Percentiles rank a stretch among this genome's conserved stretches.
phyloP scores from a whole-genome alignment of 257 asterid genomes.

The Galeopsis tetrahit region DNA sequence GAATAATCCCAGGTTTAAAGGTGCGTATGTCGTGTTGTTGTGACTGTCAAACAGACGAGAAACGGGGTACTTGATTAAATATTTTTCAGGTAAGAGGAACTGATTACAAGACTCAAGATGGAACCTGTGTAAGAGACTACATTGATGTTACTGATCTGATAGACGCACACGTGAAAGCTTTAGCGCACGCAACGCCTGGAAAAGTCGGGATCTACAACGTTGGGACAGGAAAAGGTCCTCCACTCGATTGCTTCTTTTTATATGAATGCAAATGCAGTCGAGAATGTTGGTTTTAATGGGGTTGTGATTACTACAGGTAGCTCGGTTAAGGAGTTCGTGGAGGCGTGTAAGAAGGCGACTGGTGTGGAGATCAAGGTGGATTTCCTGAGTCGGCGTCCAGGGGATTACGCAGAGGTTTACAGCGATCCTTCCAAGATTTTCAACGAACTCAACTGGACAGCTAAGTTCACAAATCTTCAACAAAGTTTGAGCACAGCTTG shows the following conservation, averaged over 20 bases:
- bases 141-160: constrained; percentile 50
- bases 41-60: background rate
- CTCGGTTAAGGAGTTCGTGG: constrained; percentile 50
- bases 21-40: constrained; percentile 22
- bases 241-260: too few relatives aligned
- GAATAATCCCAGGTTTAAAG: constrained; percentile 49
- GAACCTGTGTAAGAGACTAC: constrained; percentile 54
- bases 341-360: constrained; percentile 52
- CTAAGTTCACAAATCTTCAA: constrained; percentile 40
- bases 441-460: constrained; percentile 47
- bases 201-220: constrained; percentile 50
- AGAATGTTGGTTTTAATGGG: background rate
- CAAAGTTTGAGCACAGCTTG: constrained; percentile 43
- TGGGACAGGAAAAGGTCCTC: constrained; percentile 58
- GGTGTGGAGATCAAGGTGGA: constrained; percentile 50
- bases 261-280: too few relatives aligned
- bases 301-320: constrained; percentile 33
- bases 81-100: constrained; percentile 44
- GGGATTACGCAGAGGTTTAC: constrained; percentile 47
- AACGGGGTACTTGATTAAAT: background rate
- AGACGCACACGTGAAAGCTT: constrained; percentile 52
- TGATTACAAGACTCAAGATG: constrained; percentile 47
- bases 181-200: constrained; percentile 43
- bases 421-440: constrained; percentile 47
- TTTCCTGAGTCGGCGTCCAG: constrained; percentile 45